Conservation (phyloP, 2,329 filamentous ascomycete species). For the Aspergillus clavatus region DNA sequence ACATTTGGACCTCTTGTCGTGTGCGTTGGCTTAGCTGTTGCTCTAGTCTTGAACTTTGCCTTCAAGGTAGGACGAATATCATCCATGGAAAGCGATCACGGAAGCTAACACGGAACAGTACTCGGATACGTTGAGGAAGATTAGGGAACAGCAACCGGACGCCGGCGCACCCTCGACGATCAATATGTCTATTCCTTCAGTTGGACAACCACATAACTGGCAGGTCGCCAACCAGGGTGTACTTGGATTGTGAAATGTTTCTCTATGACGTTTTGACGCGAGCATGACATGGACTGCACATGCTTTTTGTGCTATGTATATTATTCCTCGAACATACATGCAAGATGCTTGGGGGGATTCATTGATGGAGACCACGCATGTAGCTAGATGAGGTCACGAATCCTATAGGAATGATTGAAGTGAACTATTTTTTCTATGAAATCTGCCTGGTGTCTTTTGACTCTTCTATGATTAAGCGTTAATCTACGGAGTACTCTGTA, state of each 20-base stretch:
- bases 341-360: too few relatives aligned
- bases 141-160: conserved; percentile 12
- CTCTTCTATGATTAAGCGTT: too few relatives aligned
- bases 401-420: too few relatives aligned
- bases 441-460: too few relatives aligned
- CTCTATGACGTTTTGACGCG: neutral
- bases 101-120: conserved; percentile 20
- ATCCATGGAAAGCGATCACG: neutral
- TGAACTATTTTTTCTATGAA: too few relatives aligned
- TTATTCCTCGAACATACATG: too few relatives aligned
- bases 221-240: conserved; percentile 8
- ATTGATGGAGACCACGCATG: too few relatives aligned
- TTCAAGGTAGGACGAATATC: conserved; percentile 65
- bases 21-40: conserved; percentile 70
- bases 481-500: too few relatives aligned
- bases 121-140: conserved; percentile 22
- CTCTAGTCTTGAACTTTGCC: conserved; percentile 79
- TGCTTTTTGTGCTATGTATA: too few relatives aligned
- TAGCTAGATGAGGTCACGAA: too few relatives aligned
- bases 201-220: conserved; percentile 2
- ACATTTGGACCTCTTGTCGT: conserved; percentile 78
- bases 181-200: conserved; percentile 10
- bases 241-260: neutral
- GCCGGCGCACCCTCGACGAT: conserved; percentile 7
- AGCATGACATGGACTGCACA: too few relatives aligned